Conservation (phyloP, 2,329 filamentous ascomycete genomes). For the Polytolypa hystricis region DNA sequence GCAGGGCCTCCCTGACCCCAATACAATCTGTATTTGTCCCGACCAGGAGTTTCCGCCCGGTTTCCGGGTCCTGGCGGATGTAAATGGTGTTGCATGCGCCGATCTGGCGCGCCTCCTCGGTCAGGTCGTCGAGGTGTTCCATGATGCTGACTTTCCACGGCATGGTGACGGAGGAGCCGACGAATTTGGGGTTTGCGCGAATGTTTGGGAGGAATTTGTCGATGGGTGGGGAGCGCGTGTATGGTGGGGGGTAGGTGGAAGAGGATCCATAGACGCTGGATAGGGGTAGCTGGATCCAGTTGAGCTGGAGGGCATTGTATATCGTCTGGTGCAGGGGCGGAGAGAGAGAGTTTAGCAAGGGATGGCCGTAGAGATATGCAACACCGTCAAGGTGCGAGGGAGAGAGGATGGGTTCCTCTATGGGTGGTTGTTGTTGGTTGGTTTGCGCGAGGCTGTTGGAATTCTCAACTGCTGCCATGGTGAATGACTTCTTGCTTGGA, state of each 20-base stretch:
- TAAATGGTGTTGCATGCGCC: slow-evolving; percentile 68
- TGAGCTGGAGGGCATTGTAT: slow-evolving; percentile 40
- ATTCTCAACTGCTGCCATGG: too few species aligned
- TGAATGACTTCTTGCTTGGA: too few species aligned
- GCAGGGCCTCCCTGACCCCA: slow-evolving; percentile 63
- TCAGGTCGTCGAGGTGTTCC: slow-evolving; percentile 60
- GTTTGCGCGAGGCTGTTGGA: too few species aligned
- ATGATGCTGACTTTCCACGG: slow-evolving; percentile 72
- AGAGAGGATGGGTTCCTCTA: slow-evolving; percentile 24
- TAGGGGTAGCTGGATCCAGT: slow-evolving; percentile 42
- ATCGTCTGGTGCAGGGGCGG: slow-evolving; percentile 45
- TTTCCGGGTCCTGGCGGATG: slow-evolving; percentile 38
- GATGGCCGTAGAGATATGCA: slow-evolving; percentile 47
- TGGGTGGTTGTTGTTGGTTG: slow-evolving; percentile 10
- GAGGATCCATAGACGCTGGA: slow-evolving; percentile 22
- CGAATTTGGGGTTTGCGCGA: slow-evolving; percentile 28
- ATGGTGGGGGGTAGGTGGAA: slow-evolving; percentile 23
- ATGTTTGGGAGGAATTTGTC: slow-evolving; percentile 25
- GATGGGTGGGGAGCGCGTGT: slow-evolving; percentile 26
- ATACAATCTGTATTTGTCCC: slow-evolving; percentile 76
- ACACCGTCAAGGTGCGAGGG: slow-evolving; percentile 33
- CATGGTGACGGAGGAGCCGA: slow-evolving; percentile 68
- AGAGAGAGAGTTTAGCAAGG: slow-evolving; percentile 46
- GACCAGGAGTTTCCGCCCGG: slow-evolving; percentile 45
- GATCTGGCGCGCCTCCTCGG: slow-evolving; percentile 60